Evolutionary conservation across 768 basidiomycete species (phyloP), one percentile per base, ranked within the genome.

Genomic region (Lenzites betulinus): DNA sequence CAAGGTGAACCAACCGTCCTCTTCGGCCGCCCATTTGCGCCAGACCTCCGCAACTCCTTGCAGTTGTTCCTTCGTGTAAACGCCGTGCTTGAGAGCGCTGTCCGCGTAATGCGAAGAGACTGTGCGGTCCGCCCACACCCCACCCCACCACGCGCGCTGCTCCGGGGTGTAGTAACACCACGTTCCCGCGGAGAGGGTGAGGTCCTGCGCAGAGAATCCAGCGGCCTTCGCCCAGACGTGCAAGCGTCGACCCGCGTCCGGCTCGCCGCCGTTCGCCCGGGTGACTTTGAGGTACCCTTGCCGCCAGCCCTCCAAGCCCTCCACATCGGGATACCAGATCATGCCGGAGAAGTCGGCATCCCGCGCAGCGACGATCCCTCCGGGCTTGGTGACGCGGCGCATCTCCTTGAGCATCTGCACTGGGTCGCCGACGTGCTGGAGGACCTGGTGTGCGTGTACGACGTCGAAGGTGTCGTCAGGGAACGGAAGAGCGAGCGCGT

Each of bases 381-480:
- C 80, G 1, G 74, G 70, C 62, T 78, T 79, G 0, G 76, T 70
- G 4, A 83, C 81, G 20, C 81, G 71, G 23, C 68, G 65, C 80
- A 84, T 82, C 74, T 83, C 83, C 48, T 65, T 63, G 36, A 82
- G 67, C 1, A 77, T 77, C 18, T 48, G 49, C 12, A 79, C 68
- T 1, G 81, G 78, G 52, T 81, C 75, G 2, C 62, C 47, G 49
- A 83, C 64, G 69, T 83, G 83, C 63, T 79, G 76, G 2, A 84
- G 71, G 7, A 83, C 81, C 64, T 82, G 81, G 58, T 81, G 80
- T 22, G 77, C 74, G 64, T 79, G 78, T 3, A 81, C 79, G 64
- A 83, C 74, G 70, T 83, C 82, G 68, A 82, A 83, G 6, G 73
- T 65, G 28, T 62, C 67, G 58, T 82, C 79, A 7, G 75, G 67